Evolutionary conservation across 306 rosid species (phyloP).

Genomic region (Notholithocarpus densiflorus): DNA sequence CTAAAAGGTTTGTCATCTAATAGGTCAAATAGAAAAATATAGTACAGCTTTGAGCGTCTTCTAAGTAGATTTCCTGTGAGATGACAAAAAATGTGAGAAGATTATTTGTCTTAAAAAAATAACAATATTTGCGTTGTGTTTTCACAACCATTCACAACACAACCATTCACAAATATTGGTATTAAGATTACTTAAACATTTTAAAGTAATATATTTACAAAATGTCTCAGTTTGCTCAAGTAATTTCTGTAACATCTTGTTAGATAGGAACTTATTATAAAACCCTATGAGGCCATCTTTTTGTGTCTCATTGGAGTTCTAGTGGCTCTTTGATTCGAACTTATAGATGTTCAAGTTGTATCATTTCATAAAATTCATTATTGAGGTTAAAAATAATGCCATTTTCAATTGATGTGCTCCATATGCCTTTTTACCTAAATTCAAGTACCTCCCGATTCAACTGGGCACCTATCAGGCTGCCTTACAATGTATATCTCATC

Average conservation of each 20-base stretch:
- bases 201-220: background rate
- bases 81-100: no score
- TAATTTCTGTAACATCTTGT: background rate
- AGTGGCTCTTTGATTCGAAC: background rate
- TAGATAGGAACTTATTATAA: background rate
- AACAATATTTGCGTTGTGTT: background rate
- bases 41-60: background rate
- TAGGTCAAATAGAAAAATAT: background rate
- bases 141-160: background rate
- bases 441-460: constrained; percentile 29
- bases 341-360: background rate
- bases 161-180: background rate
- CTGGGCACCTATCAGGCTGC: constrained; percentile 63
- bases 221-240: background rate
- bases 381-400: background rate
- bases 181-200: background rate
- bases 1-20: background rate
- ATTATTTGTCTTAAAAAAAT: background rate
- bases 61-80: background rate
- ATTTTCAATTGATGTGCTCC: background rate
- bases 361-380: background rate
- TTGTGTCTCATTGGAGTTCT: background rate
- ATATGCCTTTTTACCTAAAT: constrained; percentile 10
- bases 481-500: constrained; percentile 78
- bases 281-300: background rate